Evolutionary conservation across 208 protist species (phyloP).

Genomic region (Herpetomonas muscarum): DNA sequence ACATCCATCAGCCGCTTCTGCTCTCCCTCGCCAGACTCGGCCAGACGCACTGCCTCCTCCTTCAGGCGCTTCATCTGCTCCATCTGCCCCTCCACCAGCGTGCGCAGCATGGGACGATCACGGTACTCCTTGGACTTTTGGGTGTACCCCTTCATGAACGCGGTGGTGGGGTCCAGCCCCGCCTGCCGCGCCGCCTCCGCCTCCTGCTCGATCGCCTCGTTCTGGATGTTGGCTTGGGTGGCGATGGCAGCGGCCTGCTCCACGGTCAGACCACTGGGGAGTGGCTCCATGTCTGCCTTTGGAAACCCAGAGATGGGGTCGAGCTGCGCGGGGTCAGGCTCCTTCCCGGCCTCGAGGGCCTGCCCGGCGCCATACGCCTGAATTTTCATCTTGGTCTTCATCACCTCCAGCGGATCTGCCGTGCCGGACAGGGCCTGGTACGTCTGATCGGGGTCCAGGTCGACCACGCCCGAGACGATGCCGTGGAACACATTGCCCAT

Average conservation of each 20-base stretch:
- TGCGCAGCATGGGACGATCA: constrained; percentile 53
- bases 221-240: constrained; percentile 63
- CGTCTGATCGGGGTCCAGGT: constrained; percentile 83
- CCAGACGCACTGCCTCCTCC: constrained; percentile 24
- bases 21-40: constrained; percentile 3
- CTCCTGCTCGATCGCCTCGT: constrained; percentile 76
- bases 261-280: constrained; percentile 79
- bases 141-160: constrained; percentile 60
- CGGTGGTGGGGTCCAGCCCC: constrained; percentile 51
- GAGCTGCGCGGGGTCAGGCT: constrained; percentile 26
- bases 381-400: constrained; percentile 85
- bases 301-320: constrained; percentile 80
- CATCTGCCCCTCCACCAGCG: constrained; percentile 72
- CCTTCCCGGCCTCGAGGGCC: constrained; percentile 32
- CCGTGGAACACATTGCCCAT: constrained; percentile 79
- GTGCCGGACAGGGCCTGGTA: constrained; percentile 81
- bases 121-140: constrained; percentile 55
- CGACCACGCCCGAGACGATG: constrained; percentile 68
- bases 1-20: constrained; percentile 4
- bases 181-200: constrained; percentile 51
- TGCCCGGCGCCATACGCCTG: constrained; percentile 74
- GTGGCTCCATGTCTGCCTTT: constrained; percentile 64
- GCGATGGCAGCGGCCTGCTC: constrained; percentile 79
- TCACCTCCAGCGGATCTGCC: constrained; percentile 77
- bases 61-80: constrained; percentile 49